Base-by-base conservation (phyloP, 257 asterid genomes). In the Solanum sitiens region DNA sequence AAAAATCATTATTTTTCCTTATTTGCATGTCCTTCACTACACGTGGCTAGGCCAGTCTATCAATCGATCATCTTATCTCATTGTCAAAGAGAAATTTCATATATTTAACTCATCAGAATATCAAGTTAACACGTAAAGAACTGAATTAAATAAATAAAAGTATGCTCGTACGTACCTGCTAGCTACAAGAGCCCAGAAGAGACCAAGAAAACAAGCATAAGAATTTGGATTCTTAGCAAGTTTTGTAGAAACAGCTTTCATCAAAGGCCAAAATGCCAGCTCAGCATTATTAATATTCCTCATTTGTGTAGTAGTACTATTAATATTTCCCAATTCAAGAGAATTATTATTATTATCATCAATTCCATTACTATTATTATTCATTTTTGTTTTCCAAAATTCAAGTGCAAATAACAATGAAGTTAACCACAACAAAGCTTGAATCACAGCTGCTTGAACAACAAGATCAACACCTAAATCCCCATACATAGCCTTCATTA, bases 191-290 rank as follows among this genome's bases (percentile, higher is more conserved):
- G 93, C 94, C 98, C 98, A 94, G 13, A 88, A 39, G 70, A 94
- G 33, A 8, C 95, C 96, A 44, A 90, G 44, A 67, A 90, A 27
- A 61, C 95, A 93, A 0, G 95, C 93, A 86, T 91, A 93, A 2
- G 92, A 91, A 89, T 94, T 94, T 0, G 98, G 98, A 86, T 94
- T 94, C 91, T 68, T 91, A 8, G 92, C 91, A 21, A 94, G 91
- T 75, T 92, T 94, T 13, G 88, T 15, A 83, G 91, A 86, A 45
- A 92, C 96, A 70, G 75, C 53, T 59, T 91, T 93, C 86, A 88
- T 87, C 88, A 91, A 83, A 1, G 83, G 71, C 89, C 89, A 56
- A 25, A 88, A 82, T 42, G 91, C 67, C 18, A 85, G 73, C 18
- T 18, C 85, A 61, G 2, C 68, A 40, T 40, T 21, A 21, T 83